phyloP scores from a whole-genome alignment of 1,284 basidiomycete species.

The Gomphus sp. region DNA sequence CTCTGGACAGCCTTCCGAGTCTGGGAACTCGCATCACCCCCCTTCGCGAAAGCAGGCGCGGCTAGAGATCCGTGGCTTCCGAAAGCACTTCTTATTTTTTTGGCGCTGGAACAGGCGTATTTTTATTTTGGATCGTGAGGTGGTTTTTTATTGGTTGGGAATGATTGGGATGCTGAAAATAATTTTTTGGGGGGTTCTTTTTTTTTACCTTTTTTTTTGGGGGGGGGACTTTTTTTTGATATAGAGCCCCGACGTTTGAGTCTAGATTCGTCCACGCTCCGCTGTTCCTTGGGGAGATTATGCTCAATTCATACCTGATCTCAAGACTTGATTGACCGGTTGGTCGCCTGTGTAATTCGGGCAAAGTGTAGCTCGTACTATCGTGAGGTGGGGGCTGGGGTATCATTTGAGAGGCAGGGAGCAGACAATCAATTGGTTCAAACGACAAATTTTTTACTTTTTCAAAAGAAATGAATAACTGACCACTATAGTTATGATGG shows the following conservation, averaged over 20 bases:
- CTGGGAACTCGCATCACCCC: constrained; percentile 19
- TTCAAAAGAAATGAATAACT: too few relatives aligned
- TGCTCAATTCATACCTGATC: constrained; percentile 20
- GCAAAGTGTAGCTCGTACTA: too few relatives aligned
- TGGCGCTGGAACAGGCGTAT: constrained; percentile 21
- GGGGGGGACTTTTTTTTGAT: too few relatives aligned
- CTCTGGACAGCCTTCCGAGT: constrained; percentile 20
- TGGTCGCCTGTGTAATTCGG: too few relatives aligned
- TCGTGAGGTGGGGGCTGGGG: too few relatives aligned
- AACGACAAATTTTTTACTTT: too few relatives aligned
- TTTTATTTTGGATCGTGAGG: constrained; percentile 23
- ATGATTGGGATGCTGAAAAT: too few relatives aligned
- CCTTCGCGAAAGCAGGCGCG: constrained; percentile 17
- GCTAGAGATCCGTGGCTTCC: constrained; percentile 17
- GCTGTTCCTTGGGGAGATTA: constrained; percentile 19
- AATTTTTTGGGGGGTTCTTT: too few relatives aligned
- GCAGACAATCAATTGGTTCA: too few relatives aligned
- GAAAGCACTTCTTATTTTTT: constrained; percentile 16
- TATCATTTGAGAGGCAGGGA: too few relatives aligned
- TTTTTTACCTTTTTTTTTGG: too few relatives aligned
- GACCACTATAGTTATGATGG: too few relatives aligned
- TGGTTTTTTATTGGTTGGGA: neutral
- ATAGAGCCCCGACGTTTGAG: constrained; percentile 21
- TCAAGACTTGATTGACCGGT: constrained; percentile 19
- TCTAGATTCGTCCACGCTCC: constrained; percentile 23